Conservation (phyloP, 148 eudicot species). For the Rhododendron vialii region DNA sequence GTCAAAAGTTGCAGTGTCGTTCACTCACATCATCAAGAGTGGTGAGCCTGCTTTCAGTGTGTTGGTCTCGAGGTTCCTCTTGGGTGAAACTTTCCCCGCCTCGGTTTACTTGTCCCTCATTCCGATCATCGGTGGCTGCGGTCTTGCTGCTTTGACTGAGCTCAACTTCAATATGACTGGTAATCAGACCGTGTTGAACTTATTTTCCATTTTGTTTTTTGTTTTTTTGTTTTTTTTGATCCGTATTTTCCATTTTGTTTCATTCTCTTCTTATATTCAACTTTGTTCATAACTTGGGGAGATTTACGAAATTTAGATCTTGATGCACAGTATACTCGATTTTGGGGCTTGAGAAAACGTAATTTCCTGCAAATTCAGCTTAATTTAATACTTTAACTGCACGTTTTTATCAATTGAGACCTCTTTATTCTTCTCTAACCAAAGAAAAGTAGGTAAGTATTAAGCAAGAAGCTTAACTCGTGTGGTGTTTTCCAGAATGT, state of each 20-base stretch:
- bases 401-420: not conserved
- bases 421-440: not conserved
- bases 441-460: not conserved
- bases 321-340: not conserved
- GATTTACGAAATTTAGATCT: not conserved
- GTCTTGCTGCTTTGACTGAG: slow-evolving; percentile 86
- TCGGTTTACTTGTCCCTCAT: slow-evolving; percentile 79
- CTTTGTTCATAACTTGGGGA: not conserved
- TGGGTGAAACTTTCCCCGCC: slow-evolving; percentile 78
- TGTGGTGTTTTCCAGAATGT: not conserved
- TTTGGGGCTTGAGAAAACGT: not conserved
- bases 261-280: not conserved
- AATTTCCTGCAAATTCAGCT: not conserved
- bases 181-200: slow-evolving; percentile 14
- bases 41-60: slow-evolving; percentile 98
- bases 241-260: not conserved
- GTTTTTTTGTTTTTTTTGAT: too few relatives aligned
- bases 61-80: slow-evolving; percentile 71
- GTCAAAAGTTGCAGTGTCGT: slow-evolving; percentile 97
- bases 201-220: not conserved
- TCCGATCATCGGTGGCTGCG: slow-evolving; percentile 95
- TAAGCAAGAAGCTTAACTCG: not conserved
- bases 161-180: slow-evolving; percentile 94
- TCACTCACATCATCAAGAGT: slow-evolving; percentile 95
- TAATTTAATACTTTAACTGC: not conserved